Conservation (phyloP, 345 rosid species). For the Mercurialis annua region DNA sequence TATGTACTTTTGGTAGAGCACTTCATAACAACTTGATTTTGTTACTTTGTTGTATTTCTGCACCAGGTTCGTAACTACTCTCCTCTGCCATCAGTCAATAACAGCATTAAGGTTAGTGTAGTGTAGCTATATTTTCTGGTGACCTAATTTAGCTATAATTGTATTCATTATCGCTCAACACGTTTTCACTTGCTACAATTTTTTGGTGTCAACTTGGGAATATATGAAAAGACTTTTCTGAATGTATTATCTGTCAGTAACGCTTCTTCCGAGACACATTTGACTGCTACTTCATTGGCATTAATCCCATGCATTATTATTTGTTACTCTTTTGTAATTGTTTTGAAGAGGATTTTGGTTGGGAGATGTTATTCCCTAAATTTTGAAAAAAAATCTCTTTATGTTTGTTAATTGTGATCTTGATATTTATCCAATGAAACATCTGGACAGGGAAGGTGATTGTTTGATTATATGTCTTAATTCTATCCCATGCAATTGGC, state of each 20-base stretch:
- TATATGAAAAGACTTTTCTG: neutral
- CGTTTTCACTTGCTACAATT: neutral
- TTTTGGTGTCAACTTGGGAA: neutral
- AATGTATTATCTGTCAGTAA: neutral
- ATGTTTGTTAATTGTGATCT: neutral
- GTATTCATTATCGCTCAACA: neutral
- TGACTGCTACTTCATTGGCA: neutral
- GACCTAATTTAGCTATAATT: no score
- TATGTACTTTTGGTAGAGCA: neutral
- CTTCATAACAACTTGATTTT: neutral
- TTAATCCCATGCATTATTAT: neutral
- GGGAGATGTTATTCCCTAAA: neutral
- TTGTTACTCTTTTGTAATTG: neutral
- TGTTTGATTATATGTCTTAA: neutral
- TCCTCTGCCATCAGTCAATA: constrained; percentile 74
- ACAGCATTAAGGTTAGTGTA: constrained; percentile 79
- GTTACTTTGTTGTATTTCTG: constrained; percentile 7
- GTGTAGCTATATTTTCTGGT: no score
- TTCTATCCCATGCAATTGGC: neutral
- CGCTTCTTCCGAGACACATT: neutral
- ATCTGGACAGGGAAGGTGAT: neutral
- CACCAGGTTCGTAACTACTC: constrained; percentile 78
- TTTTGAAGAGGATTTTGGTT: neutral
- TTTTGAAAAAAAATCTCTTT: neutral
- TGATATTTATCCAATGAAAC: neutral